Evolutionary conservation across 148 eudicot genomes (phyloP), one percentile per base, ranked within the genome.

Genomic region (Vaccinium vitisidaea): DNA sequence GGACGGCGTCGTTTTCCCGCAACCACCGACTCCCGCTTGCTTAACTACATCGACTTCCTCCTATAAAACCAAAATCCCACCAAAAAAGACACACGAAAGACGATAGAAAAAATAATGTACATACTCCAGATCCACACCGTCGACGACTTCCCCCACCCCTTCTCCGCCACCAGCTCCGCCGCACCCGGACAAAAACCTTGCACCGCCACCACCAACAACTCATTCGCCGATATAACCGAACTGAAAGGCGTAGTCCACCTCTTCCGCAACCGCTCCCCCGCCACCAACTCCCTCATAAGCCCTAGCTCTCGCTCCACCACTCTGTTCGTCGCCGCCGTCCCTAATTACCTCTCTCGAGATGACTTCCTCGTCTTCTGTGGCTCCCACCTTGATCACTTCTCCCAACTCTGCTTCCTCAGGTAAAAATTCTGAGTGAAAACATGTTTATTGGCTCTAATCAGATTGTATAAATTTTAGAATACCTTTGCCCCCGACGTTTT

Each of bases 321-420:
- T 55, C 86, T 95, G 49, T 93, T 94, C 79, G 88, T 95, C n/a
- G 94, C 89, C 32, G 98, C 98, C 61, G 94, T 95, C 73, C 98
- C 99, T 10, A 93, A 92, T 43, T 97, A 97, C 82, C 78, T 97
- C 80, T 90, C 98, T 10, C 70, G 89, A 9, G 94, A 95, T 61
- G 98, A 94, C 54, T 90, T 97, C 73, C 85, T 94, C 39, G 88
- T 89, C 56, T 93, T 93, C 80, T 94, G 98, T 73, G 96, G 91
- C 6, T 61, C 90, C 39, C 90, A 88, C 8, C 71, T 88, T 14
- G 81, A 79, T 6, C 80, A 93, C 80, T 88, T 95, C 82, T 48
- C 86, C 7, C 91, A 95, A 23, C 84, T 94, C 67, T 84, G 91
- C 78, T 91, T 97, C 82, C 86, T 97, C 77, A 90, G 98, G 99